Base-by-base conservation (phyloP, 768 basidiomycete genomes). In the Suillus luteus region DNA sequence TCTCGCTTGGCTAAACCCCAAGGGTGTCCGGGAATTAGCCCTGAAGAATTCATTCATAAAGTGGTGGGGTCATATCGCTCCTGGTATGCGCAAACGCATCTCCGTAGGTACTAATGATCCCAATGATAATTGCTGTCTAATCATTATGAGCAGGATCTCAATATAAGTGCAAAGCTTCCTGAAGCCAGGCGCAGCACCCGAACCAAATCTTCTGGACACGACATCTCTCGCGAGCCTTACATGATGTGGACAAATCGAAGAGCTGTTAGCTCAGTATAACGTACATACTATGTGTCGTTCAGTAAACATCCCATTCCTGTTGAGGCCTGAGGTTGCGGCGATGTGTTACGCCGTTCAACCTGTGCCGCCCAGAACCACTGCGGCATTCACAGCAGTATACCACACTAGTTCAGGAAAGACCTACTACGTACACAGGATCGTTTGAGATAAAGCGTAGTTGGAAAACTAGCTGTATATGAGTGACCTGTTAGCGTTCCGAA, bases 181-280 rank as follows among this genome's bases (percentile, higher is more conserved):
- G 92, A 93, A 76, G 91, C 91, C 5, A 85, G 93, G 55, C 89
- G 92, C 46, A 93, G 91, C 73, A 83, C 87, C 24, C 87, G 92
- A 51, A 85, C 84, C 6, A 89, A 89, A 70, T 78, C 80, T 35
- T 76, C 80, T 38, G 85, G 82, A 44, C 79, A 86, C 60, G 89
- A 92, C 71, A 80, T 92, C 64, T 78, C 82, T 38, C 85, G 91
- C 70, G 91, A 93, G 72, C 88, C 92, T 27, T 95, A 95, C 73
- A 93, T 95, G 92, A 79, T 82, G 76, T 95, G 93, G 93, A 86
- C 86, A 64, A 95, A 95, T 72, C 89, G 90, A 68, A 83, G 87
- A 73, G 91, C 91, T 54, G 79, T 79, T 15, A 83, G 79, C 67
- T 68, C 76, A 33, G 70, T 75, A 49, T 74, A 58, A 41, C 10